Evolutionary conservation across 345 rosid genomes (phyloP), one percentile per base, ranked within the genome.

Genomic region (Triadica sebifera): DNA sequence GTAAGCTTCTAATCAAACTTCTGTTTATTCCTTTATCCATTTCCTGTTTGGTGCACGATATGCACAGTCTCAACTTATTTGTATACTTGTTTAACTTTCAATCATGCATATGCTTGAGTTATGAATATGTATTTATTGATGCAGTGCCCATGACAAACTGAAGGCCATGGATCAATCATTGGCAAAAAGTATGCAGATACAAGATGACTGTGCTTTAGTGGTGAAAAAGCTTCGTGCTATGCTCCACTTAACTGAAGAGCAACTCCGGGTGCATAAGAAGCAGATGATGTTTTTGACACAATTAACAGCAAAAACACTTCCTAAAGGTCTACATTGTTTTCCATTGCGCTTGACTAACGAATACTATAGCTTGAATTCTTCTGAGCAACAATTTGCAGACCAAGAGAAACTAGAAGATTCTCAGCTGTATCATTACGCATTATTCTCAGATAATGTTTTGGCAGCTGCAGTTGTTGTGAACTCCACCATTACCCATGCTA

Each of bases 301-400:
- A 46, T 80, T 95, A 86, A 91, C 99, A 22, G 97, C 99, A 66
- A 95, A 95, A 84, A 91, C 99, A 12, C 81, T 95, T 71, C 96
- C 99, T 19, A 95, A 93, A 86, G 99, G 99, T 75, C 93, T 95
- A 72, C 99, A 95, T 80, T 95, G 99, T 82, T 94, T 95, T 76
- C 98, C 99, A 11, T 80, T 95, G 66, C 99, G 96, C 81, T 93
- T 95, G 77, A 89, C 98, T 62, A 81, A 86, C 19, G 97, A 90
- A 79, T 95, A 90, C 70, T 89, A 89, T 79, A 45, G 85, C 24
- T 84, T 91, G 79, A 88, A 81, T 80, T 78, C 89, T 76, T 87
- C 96, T 46, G 82, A 88, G 62, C 92, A 78, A 73, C 87, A 90
- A 39, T 90, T 93, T 82, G 84, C 86, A 12, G 86, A 88, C 84